Base-by-base conservation (phyloP, 2,329 filamentous ascomycete genomes). In the Penicillium sp. region DNA sequence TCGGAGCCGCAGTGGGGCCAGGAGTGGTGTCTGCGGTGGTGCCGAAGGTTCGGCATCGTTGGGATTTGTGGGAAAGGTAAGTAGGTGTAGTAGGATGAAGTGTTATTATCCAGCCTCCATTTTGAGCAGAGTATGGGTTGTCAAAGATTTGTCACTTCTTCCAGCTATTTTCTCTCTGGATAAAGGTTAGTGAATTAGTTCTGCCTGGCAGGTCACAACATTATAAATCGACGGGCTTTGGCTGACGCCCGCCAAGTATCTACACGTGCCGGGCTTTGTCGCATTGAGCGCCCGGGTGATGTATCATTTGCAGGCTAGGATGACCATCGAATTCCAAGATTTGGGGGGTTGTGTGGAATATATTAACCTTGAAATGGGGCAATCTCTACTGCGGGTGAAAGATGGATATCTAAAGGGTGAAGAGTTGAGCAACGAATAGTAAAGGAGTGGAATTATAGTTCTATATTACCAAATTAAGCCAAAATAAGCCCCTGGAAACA, bases 1-100 rank as follows among this genome's bases (percentile, higher is more conserved):
- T 62, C 61, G 16, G 68, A 62, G 54, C 68, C 68, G 54, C 69
- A 71, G 58, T 71, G 71, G 8, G 73, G 73, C 73, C 73, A 75
- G 25, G 73, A 73, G 47, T 75, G 69, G 54, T 73, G 67, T 60
- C 73, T 63, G 63, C 64, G 60, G 50, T 73, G 71, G 55, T 71
- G 67, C 31, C 58, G 62, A 33, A 65, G 47, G 52, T 62, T 62
- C 35, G 71, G 62, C 70, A 73, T 73, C 39, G 21, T 58, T 35
- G 26, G 21, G 33, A 37, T 7, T 26, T 42, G 29, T 31, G 14
- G 19, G 10, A 26, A 44, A 19, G n/a, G 8, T 25, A n/a, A 11
- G 33, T 14, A 23, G 13, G 43, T 43, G 11, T 51, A 47, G 4
- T 49, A 10, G 3, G 19, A 23, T 37, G 2, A 5, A 37, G 11